Percentiles rank a stretch among this genome's conserved stretches.
Conservation (phyloP, 176 grass and related monocot genomes). For the Oryza longistaminata region DNA sequence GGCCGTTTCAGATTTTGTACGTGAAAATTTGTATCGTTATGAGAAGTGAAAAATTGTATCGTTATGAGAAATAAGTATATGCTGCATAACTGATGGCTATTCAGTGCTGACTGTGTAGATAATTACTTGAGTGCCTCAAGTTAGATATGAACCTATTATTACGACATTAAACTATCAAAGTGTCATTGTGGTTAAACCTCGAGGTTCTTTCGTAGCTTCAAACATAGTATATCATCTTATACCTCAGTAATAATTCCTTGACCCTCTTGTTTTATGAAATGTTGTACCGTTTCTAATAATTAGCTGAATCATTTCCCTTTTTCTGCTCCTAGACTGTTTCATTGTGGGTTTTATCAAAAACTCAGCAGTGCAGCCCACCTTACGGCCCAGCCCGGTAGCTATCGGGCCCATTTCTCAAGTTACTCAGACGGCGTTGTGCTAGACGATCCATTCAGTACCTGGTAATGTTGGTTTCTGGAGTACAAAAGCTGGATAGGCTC, state of each 20-base stretch:
- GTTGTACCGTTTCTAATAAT: not conserved
- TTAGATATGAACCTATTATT: too few species aligned
- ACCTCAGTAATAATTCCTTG: not conserved
- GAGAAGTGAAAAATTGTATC: not conserved
- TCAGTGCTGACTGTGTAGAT: not conserved
- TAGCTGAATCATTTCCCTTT: not conserved
- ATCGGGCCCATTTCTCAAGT: not conserved
- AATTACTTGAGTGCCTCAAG: too few species aligned
- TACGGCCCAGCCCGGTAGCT: not conserved
- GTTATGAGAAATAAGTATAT: not conserved
- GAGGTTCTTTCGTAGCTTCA: not conserved
- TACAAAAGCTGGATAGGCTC: too few species aligned
- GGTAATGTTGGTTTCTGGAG: too few species aligned
- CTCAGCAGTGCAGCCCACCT: not conserved
- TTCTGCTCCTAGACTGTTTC: not conserved
- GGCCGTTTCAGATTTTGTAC: slow-evolving; percentile 6
- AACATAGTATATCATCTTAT: too few species aligned
- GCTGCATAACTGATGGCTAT: not conserved
- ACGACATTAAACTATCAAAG: too few species aligned
- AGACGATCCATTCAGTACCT: too few species aligned
- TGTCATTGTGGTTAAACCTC: not conserved
- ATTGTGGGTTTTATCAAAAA: not conserved
- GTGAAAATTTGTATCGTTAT: not conserved
- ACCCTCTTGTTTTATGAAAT: not conserved
- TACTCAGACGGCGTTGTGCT: too few species aligned